These are phyloP conservation scores for Aspergillus haitiensis DNA, from an alignment of 495 filamentous ascomycete genomes.

Conservation along the genomic window DNA sequence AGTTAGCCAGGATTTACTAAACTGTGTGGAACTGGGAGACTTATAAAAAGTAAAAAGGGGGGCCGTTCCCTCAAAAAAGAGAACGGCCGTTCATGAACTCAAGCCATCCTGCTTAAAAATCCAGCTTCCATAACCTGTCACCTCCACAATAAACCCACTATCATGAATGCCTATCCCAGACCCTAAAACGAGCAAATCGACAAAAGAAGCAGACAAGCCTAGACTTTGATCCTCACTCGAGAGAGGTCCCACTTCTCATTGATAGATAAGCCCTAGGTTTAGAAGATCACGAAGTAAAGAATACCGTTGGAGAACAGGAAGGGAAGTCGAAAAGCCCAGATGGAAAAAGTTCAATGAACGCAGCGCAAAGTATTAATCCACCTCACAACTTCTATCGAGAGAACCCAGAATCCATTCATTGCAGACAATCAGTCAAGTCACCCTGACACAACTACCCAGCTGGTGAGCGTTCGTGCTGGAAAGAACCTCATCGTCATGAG, in stretches of 20 bases:
- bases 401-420: slow-evolving; percentile 39
- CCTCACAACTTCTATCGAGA: slow-evolving; percentile 26
- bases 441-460: too few relatives aligned
- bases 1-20: slow-evolving; percentile 32
- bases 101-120: slow-evolving; percentile 18
- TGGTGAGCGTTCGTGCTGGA: background rate
- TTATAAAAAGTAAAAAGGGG: slow-evolving; percentile 62
- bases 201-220: slow-evolving; percentile 70
- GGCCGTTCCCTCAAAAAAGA: slow-evolving; percentile 53
- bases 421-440: slow-evolving; percentile 33
- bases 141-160: slow-evolving; percentile 10
- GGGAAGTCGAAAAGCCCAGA: slow-evolving; percentile 22
- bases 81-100: slow-evolving; percentile 37
- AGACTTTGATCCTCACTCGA: slow-evolving; percentile 94
- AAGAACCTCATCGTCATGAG: slow-evolving; percentile 2
- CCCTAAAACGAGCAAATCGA: slow-evolving; percentile 16
- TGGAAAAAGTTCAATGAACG: slow-evolving; percentile 25
- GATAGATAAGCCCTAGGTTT: background rate
- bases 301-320: slow-evolving; percentile 1
- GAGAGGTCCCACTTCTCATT: slow-evolving; percentile 71
- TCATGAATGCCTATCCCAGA: slow-evolving; percentile 11
- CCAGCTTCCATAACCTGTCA: slow-evolving; percentile 36
- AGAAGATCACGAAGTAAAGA: background rate
- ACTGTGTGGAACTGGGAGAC: slow-evolving; percentile 37
- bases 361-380: slow-evolving; percentile 14